phyloP scores from a whole-genome alignment of 2,329 filamentous ascomycete genomes.

The Cryphonectria naterciae region DNA sequence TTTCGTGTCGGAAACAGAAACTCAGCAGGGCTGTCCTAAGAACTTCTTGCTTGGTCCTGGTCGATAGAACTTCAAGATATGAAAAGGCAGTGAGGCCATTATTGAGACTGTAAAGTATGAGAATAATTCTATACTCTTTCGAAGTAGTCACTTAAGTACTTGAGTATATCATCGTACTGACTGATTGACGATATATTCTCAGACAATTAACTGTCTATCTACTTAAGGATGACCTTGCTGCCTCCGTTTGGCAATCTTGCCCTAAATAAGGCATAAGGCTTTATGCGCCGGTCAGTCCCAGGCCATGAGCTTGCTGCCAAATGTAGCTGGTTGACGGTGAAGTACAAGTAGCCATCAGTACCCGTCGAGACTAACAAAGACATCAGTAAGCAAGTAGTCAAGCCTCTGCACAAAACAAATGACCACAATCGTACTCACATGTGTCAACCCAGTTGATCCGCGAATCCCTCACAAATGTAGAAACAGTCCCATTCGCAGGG shows the following conservation, averaged over 20 bases:
- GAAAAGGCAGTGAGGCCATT: not conserved
- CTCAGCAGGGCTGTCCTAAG: too few relatives aligned
- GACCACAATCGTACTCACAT: slow-evolving; percentile 29
- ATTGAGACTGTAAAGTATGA: not conserved
- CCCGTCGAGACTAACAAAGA: slow-evolving; percentile 39
- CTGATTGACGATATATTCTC: not conserved
- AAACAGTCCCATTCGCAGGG: slow-evolving; percentile 41
- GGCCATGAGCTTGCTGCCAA: slow-evolving; percentile 28
- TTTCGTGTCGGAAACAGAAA: too few relatives aligned
- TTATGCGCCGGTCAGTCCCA: slow-evolving; percentile 29
- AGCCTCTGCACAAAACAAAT: not conserved
- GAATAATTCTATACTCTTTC: not conserved
- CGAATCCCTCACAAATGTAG: slow-evolving; percentile 48
- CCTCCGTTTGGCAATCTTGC: slow-evolving; percentile 34
- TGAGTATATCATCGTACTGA: not conserved
- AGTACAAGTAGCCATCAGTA: slow-evolving; percentile 55
- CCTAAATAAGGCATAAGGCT: slow-evolving; percentile 35
- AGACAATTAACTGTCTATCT: not conserved
- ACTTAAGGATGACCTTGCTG: slow-evolving; percentile 31
- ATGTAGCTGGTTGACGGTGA: slow-evolving; percentile 54
- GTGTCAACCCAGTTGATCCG: slow-evolving; percentile 53
- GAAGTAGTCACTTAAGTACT: not conserved
- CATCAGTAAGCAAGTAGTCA: not conserved
- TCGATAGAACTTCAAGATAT: not conserved
- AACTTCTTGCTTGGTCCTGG: too few relatives aligned